Evolutionary conservation across 257 asterid species (phyloP), one percentile per base, ranked within the genome.

Genomic region (Striga asiatica): DNA sequence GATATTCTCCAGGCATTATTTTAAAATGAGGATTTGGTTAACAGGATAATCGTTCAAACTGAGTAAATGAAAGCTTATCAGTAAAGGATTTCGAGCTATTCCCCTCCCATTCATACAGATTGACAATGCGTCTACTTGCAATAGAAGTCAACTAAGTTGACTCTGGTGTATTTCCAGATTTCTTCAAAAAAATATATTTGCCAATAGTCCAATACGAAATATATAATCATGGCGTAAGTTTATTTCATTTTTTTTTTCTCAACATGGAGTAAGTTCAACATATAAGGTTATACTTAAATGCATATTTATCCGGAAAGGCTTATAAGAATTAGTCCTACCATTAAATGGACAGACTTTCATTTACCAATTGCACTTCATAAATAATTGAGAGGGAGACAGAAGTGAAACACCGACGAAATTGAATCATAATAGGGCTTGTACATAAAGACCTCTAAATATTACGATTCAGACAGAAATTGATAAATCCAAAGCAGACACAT

Each of bases 331-430:
- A n/a, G n/a, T n/a, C n/a, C n/a, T n/a, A n/a, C n/a, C n/a, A n/a
- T n/a, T n/a, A n/a, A n/a, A n/a, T n/a, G n/a, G n/a, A n/a, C n/a
- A n/a, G n/a, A n/a, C n/a, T n/a, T n/a, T n/a, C n/a, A n/a, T n/a
- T n/a, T n/a, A n/a, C n/a, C n/a, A n/a, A n/a, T n/a, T n/a, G n/a
- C n/a, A n/a, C n/a, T n/a, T n/a, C n/a, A n/a, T n/a, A n/a, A n/a
- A n/a, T n/a, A n/a, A n/a, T n/a, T 53, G 21, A 5, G 57, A 27
- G 57, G 18, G 46, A 65, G 42, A 28, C 38, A 35, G 41, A 58
- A 20, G 41, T 45, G n/a, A 24, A 37, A 16, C 46, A 49, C 50
- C 60, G 59, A 45, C 42, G 31, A 51, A 56, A n/a, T n/a, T 14
- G 58, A 24, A 23, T 3, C 62, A 53, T 45, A 42, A 21, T 13